Percentiles rank a stretch among this genome's conserved stretches.
These are phyloP conservation scores for Capsicum baccatum DNA, from an alignment of 257 asterid species.

Conservation along the genomic window DNA sequence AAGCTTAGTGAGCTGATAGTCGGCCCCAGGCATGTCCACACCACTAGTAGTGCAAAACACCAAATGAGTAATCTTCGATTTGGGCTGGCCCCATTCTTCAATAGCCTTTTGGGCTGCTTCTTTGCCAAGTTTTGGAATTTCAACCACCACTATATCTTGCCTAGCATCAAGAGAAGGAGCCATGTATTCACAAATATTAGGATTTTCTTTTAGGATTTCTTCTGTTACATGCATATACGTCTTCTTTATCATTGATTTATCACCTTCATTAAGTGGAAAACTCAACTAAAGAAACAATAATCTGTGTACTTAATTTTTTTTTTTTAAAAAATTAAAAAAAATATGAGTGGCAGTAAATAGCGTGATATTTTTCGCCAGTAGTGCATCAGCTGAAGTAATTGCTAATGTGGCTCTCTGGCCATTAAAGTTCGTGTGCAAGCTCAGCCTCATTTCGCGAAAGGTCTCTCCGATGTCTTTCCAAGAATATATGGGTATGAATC, in stretches of 20 bases:
- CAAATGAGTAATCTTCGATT: slow-evolving; percentile 74
- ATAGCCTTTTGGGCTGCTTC: slow-evolving; percentile 87
- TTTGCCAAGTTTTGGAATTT: slow-evolving; percentile 78
- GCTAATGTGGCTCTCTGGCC: slow-evolving; percentile 54
- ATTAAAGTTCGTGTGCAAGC: slow-evolving; percentile 57
- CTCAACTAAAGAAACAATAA: neutral
- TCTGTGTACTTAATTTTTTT: neutral
- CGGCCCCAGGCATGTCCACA: slow-evolving; percentile 89
- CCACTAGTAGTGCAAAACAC: slow-evolving; percentile 84
- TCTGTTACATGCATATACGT: slow-evolving; percentile 74
- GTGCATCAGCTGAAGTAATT: slow-evolving; percentile 52
- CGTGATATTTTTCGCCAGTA: slow-evolving; percentile 44
- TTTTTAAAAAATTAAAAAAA: neutral
- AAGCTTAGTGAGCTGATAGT: slow-evolving; percentile 78
- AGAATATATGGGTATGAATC: slow-evolving; percentile 49
- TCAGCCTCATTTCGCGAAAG: slow-evolving; percentile 51
- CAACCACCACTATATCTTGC: slow-evolving; percentile 75
- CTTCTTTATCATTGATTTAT: slow-evolving; percentile 63
- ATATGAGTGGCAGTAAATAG: slow-evolving; percentile 26
- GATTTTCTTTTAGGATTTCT: slow-evolving; percentile 61
- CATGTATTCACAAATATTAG: slow-evolving; percentile 61
- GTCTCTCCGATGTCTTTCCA: slow-evolving; percentile 52
- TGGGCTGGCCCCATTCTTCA: slow-evolving; percentile 88
- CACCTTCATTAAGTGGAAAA: slow-evolving; percentile 47
- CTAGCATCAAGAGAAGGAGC: slow-evolving; percentile 73